Conservation (phyloP, 768 basidiomycete species). For the Auricularia sp. region DNA sequence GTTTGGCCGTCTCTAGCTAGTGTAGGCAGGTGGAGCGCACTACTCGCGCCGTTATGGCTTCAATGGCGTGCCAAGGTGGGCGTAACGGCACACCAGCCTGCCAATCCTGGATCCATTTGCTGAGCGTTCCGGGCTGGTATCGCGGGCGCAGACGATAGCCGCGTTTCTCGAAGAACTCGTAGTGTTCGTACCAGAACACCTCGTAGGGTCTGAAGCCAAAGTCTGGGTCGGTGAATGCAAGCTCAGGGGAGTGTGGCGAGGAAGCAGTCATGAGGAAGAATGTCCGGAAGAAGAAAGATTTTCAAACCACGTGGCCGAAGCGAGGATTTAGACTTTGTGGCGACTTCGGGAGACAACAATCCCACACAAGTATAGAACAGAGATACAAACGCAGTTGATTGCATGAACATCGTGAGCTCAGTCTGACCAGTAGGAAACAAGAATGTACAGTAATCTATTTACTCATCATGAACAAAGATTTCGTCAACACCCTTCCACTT, state of each 20-base stretch:
- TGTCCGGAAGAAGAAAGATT: neutral
- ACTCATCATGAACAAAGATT: conserved; percentile 66
- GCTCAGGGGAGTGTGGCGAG: neutral
- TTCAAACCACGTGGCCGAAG: no score
- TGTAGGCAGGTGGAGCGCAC: neutral
- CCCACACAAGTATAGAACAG: no score
- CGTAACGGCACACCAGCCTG: neutral
- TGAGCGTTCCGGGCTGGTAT: neutral
- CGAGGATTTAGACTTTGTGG: no score
- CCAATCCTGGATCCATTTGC: neutral
- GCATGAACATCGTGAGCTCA: no score
- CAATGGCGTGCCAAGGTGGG: neutral
- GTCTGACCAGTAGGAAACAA: no score
- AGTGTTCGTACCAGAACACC: neutral
- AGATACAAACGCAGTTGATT: no score
- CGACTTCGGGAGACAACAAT: no score
- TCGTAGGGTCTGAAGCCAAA: neutral
- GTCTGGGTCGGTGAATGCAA: neutral
- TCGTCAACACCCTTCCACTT: conserved; percentile 63
- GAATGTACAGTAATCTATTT: no score
- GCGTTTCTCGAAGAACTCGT: neutral
- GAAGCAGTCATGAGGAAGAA: neutral
- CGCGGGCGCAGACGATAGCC: neutral
- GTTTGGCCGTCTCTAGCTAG: no score
- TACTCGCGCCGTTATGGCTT: neutral